Base-by-base conservation (phyloP, 306 rosid species). In the Quercus gilva region DNA sequence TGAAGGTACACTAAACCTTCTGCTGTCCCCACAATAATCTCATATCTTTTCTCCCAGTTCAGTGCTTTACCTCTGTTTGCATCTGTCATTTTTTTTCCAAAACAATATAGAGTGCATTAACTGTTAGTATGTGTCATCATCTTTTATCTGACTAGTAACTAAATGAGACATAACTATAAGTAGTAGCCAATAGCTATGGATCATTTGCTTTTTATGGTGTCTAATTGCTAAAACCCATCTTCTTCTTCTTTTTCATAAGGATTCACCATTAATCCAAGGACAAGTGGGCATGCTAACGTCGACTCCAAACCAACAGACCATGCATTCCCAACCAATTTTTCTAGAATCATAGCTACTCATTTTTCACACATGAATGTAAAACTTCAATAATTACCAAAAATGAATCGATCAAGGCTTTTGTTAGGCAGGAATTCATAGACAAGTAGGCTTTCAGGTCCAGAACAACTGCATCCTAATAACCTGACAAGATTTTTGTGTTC, bases 371-470 rank as follows among this genome's bases (percentile, higher is more conserved):
- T 31, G 26, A 23, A 25, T 43, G 28, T 17, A 26, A 43, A 74
- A 69, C 28, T 69, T 78, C 9, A 63, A 80, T 53, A 25, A 51
- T 69, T 90, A 94, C 99, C 94, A 53, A 95, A 93, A 82, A 95
- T 85, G 90, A 89, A 95, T 67, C 84, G 86, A 65, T 95, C 97
- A 21, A 95, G 99, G 78, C 98, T 94, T 84, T 61, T 87, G 91
- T 94, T 94, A 6, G 89, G 94, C 43, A 94, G 76, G 88, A 43
- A 88, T 82, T 95, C 99, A 75, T 96, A 93, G 13, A 96, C 93
- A 23, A 96, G 98, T 35, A 93, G 90, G 83, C 97, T 96, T 86
- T 96, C 99, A 19, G 99, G 97, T 83, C 98, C 97, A 15, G 98
- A 87, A 72, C 96, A 93, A 75, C 97, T 87, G 90, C 98, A 96